Evolutionary conservation across 495 filamentous ascomycete species (phyloP).

Genomic region (Poronia punctata): DNA sequence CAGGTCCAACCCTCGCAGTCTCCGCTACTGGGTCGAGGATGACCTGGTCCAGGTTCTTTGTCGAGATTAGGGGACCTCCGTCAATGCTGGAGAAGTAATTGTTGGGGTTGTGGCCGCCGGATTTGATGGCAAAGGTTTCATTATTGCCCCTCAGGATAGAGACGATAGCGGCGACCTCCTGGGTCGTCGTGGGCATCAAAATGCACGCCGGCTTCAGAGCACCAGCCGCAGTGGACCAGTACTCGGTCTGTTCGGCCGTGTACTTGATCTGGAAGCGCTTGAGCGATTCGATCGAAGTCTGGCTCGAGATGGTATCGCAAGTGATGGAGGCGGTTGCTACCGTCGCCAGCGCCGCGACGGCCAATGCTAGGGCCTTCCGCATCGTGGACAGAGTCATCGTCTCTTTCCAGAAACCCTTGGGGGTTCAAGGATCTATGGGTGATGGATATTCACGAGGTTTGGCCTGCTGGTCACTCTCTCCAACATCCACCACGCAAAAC

Average conservation of each 20-base stretch:
- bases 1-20: conserved; percentile 41
- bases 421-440: not conserved
- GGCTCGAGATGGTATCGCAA: conserved; percentile 14
- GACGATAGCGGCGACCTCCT: conserved; percentile 31
- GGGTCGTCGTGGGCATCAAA: conserved; percentile 33
- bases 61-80: conserved; percentile 48
- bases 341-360: conserved; percentile 1
- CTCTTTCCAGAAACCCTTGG: conserved; percentile 1
- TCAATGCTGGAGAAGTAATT: conserved; percentile 48
- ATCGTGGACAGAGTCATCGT: conserved; percentile 3
- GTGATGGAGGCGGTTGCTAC: conserved; percentile 10
- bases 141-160: conserved; percentile 26
- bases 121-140: conserved; percentile 44
- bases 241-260: conserved; percentile 34
- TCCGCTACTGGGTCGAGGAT: conserved; percentile 35
- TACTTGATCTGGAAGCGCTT: conserved; percentile 19
- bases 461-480: no score
- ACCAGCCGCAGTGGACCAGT: conserved; percentile 40
- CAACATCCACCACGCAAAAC: no score
- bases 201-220: conserved; percentile 41
- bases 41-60: conserved; percentile 38
- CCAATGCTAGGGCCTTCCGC: not conserved
- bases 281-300: conserved; percentile 13
- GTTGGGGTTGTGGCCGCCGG: conserved; percentile 45
- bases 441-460: not conserved